Base-by-base conservation (phyloP, 495 filamentous ascomycete genomes). In the Daldinia childiae region DNA sequence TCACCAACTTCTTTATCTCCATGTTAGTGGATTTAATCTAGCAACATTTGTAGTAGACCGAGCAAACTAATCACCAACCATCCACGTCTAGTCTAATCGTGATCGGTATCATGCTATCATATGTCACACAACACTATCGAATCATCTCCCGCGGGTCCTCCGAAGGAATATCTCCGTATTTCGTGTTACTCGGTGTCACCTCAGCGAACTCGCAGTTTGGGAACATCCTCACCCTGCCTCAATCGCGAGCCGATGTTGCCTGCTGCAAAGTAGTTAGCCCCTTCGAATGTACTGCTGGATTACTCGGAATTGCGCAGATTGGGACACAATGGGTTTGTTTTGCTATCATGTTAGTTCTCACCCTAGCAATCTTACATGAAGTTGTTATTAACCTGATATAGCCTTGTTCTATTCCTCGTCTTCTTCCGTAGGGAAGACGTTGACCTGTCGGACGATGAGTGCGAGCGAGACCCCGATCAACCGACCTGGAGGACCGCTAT, bases 161-260 rank as follows among this genome's bases (percentile, higher is more conserved):
- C n/a, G 93, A 94, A 80, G 95, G 95, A 52, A 95, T 99, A 58
- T 97, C 93, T 30, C 95, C 95, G 3, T 92, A 93, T 74, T 99
- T 97, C 74, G 87, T 99, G 64, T 89, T 98, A 17, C 90, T 99
- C 26, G 95, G 96, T 55, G 91, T 90, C 19, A 97, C 93, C 2
- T 95, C 93, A 8, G 90, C 90, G 55, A 97, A 94, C 11, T 92
- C 91, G 61, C 89, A 92, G 15, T 91, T 98, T 76, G 92, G 91
- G 15, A 98, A 98, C 75, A 97, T 99, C 76, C 84, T 98, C 12
- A 88, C 92, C 0, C 88, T 96, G 4, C 92, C 91, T 8, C 84
- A 87, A 54, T 97, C 91, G 56, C 87, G 89, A 11, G 88, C 87
- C 62, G 94, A 96, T 78, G 85, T 97, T 7, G 86, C 84, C 51